These are phyloP conservation scores for Eutypella sp. DNA, from an alignment of 2,329 filamentous ascomycete species.

Conservation along the genomic window DNA sequence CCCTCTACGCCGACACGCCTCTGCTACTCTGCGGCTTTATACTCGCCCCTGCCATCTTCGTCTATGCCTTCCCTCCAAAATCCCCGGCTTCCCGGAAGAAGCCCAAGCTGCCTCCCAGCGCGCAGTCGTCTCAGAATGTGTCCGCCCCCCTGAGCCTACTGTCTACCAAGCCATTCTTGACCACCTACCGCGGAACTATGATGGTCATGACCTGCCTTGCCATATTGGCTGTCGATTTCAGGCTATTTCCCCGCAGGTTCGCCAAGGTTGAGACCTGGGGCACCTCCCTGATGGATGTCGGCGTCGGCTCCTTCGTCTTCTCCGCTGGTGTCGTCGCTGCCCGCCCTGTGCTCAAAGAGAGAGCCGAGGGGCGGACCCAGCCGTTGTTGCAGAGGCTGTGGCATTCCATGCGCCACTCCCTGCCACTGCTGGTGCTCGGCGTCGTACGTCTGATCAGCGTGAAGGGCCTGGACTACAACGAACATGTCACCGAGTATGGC, in stretches of 20 bases:
- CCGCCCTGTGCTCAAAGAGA: slow-evolving; percentile 69
- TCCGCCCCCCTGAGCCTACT: slow-evolving; percentile 44
- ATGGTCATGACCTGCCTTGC: slow-evolving; percentile 83
- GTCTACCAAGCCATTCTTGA: slow-evolving; percentile 86
- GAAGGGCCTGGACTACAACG: slow-evolving; percentile 91
- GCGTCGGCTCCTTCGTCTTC: slow-evolving; percentile 96
- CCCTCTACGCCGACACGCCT: slow-evolving; percentile 73
- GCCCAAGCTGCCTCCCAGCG: slow-evolving; percentile 41
- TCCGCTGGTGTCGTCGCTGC: slow-evolving; percentile 88
- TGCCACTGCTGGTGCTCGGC: slow-evolving; percentile 78
- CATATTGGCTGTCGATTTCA: slow-evolving; percentile 96
- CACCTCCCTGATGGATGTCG: slow-evolving; percentile 97
- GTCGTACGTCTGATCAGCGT: slow-evolving; percentile 79
- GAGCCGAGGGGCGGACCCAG: slow-evolving; percentile 43
- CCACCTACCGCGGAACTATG: slow-evolving; percentile 86
- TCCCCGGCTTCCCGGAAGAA: slow-evolving; percentile 42
- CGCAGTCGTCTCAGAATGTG: slow-evolving; percentile 31
- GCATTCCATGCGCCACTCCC: slow-evolving; percentile 68
- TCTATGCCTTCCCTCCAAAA: slow-evolving; percentile 49
- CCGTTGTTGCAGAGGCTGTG: slow-evolving; percentile 55
- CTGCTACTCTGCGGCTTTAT: slow-evolving; percentile 71
- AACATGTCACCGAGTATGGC: slow-evolving; percentile 95
- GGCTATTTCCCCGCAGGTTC: slow-evolving; percentile 86
- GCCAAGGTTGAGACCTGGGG: slow-evolving; percentile 99
- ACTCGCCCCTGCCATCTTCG: slow-evolving; percentile 61